phyloP scores from a whole-genome alignment of 2,329 filamentous ascomycete species.

The Neoascochyta sp. region DNA sequence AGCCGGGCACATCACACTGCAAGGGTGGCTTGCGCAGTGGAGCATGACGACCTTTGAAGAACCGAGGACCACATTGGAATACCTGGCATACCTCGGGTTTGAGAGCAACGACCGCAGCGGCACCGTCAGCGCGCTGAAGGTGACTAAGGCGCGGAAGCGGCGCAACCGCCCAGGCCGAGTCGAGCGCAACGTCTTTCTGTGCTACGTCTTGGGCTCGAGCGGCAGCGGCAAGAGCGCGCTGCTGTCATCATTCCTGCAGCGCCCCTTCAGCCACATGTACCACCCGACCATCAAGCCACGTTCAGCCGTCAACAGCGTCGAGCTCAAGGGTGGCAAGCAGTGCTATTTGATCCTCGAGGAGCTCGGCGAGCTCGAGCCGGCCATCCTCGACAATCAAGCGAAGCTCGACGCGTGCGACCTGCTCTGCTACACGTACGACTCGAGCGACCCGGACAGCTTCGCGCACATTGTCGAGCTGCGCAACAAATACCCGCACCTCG shows the following conservation, averaged over 20 bases:
- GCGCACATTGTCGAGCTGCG: slow-evolving; percentile 82
- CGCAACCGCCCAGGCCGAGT: slow-evolving; percentile 78
- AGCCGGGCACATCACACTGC: slow-evolving; percentile 88
- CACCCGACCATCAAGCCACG: slow-evolving; percentile 93
- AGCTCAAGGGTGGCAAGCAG: slow-evolving; percentile 92
- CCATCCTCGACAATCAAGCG: slow-evolving; percentile 84
- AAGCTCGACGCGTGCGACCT: slow-evolving; percentile 92
- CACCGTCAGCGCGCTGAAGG: slow-evolving; percentile 79
- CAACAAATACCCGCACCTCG: slow-evolving; percentile 73
- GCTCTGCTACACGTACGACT: slow-evolving; percentile 94
- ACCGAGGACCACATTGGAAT: slow-evolving; percentile 90
- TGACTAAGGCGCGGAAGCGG: slow-evolving; percentile 87
- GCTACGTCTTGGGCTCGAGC: slow-evolving; percentile 83
- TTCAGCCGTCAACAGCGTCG: slow-evolving; percentile 91
- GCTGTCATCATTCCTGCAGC: slow-evolving; percentile 84
- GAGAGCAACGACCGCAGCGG: slow-evolving; percentile 72
- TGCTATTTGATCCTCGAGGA: slow-evolving; percentile 96
- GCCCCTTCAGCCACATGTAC: slow-evolving; percentile 79
- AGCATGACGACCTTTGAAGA: slow-evolving; percentile 99
- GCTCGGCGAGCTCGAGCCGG: slow-evolving; percentile 90
- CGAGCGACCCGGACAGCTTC: slow-evolving; percentile 93
- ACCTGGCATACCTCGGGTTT: slow-evolving; percentile 93
- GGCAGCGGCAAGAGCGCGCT: slow-evolving; percentile 88
- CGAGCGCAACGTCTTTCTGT: slow-evolving; percentile 89
- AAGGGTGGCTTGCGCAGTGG: slow-evolving; percentile 98